A percentile compares a stretch with the other conserved stretches of the same genome.
Evolutionary conservation across 495 filamentous ascomycete species (phyloP).

Genomic region (Neurospora sp.): DNA sequence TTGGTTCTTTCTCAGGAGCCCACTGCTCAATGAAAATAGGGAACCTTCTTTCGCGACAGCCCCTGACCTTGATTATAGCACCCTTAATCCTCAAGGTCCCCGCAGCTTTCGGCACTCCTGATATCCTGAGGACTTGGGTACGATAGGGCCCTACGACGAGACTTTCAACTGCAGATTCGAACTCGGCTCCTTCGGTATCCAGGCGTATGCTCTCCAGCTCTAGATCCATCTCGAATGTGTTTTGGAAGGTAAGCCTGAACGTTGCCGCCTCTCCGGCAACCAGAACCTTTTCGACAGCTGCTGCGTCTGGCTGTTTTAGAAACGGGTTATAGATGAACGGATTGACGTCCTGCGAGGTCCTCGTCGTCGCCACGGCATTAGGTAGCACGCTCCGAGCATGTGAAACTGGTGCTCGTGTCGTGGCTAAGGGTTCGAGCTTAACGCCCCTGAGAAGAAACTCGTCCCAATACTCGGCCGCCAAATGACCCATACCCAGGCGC

Average conservation of each 20-base stretch:
- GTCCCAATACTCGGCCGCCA: conserved; percentile 90
- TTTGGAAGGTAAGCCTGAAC: conserved; percentile 79
- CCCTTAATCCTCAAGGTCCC: conserved; percentile 68
- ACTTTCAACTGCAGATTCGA: conserved; percentile 54
- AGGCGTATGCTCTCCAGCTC: conserved; percentile 77
- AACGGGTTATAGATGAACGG: conserved; percentile 94
- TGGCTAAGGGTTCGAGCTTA: conserved; percentile 45
- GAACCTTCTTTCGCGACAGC: conserved; percentile 74
- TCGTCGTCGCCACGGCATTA: conserved; percentile 36
- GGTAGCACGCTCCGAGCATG: conserved; percentile 64
- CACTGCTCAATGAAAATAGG: conserved; percentile 70
- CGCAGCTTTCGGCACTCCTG: conserved; percentile 52
- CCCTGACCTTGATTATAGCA: conserved; percentile 66
- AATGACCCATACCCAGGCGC: conserved; percentile 55
- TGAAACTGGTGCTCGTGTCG: conserved; percentile 49
- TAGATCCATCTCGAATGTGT: conserved; percentile 86
- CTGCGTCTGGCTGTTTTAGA: conserved; percentile 50
- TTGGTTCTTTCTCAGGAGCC: conserved; percentile 59
- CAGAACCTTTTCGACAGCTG: conserved; percentile 51
- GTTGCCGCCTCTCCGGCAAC: conserved; percentile 65
- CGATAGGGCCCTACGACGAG: conserved; percentile 68
- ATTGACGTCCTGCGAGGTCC: conserved; percentile 50
- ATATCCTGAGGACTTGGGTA: conserved; percentile 65
- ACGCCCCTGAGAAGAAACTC: conserved; percentile 84
- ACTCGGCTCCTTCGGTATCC: conserved; percentile 57